Evolutionary conservation across 345 rosid genomes (phyloP).

Genomic region (Linum usitatissimum): DNA sequence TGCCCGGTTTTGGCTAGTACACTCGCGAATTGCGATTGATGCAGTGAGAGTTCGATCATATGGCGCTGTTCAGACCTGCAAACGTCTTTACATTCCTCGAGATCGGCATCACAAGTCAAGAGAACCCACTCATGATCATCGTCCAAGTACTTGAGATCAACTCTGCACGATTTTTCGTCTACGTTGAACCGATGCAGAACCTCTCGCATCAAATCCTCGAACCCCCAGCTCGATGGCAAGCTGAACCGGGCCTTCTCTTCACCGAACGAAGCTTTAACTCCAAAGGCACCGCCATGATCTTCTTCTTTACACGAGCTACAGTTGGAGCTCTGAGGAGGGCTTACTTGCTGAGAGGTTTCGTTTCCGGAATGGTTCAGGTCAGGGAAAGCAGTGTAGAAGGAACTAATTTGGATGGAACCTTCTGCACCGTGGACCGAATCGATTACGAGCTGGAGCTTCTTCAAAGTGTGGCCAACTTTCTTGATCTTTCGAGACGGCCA

Average conservation of each 20-base stretch:
- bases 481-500: slow-evolving; percentile 98
- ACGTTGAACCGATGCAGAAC: neutral
- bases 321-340: neutral
- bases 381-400: slow-evolving; percentile 80
- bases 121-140: slow-evolving; percentile 3
- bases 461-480: slow-evolving; percentile 85
- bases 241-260: neutral
- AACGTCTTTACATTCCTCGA: slow-evolving; percentile 7
- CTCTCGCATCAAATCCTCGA: slow-evolving; percentile 1
- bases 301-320: neutral
- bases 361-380: slow-evolving; percentile 24
- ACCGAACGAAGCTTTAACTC: neutral
- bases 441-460: slow-evolving; percentile 80
- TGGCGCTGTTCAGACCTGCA: neutral
- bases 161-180: neutral
- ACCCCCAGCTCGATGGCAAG: neutral
- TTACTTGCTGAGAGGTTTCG: neutral
- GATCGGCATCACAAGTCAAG: slow-evolving; percentile 6
- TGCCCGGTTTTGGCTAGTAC: neutral
- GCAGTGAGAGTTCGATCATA: neutral
- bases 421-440: slow-evolving; percentile 88
- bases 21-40: neutral
- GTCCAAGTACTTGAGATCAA: slow-evolving; percentile 7
- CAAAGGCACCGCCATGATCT: neutral
- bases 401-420: slow-evolving; percentile 63